Conservation (phyloP, 2,329 filamentous ascomycete genomes). For the Fusarium haematococcum region DNA sequence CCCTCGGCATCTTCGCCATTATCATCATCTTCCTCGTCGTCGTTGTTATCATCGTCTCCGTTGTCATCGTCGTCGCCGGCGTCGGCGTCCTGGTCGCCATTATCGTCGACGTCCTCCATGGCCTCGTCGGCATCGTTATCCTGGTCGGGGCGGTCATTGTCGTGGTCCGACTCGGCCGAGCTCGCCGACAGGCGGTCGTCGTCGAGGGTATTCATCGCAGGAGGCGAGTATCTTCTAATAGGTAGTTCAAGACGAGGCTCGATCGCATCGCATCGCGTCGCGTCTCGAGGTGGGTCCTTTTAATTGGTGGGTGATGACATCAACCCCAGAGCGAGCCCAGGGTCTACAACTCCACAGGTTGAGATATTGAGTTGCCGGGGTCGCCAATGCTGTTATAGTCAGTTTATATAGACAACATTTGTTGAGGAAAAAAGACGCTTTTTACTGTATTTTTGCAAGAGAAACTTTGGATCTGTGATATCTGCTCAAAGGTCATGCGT, state of each 20-base stretch:
- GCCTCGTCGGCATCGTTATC: constrained; percentile 66
- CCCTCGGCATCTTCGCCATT: constrained; percentile 53
- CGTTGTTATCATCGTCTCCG: constrained; percentile 48
- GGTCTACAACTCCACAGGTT: neutral
- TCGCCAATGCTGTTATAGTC: neutral
- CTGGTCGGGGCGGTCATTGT: constrained; percentile 44
- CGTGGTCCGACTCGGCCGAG: constrained; percentile 47
- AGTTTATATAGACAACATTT: neutral
- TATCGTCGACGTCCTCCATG: constrained; percentile 64
- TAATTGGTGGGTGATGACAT: neutral
- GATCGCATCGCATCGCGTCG: neutral
- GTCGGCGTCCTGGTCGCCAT: constrained; percentile 52
- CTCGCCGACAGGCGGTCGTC: constrained; percentile 43
- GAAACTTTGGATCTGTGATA: neutral
- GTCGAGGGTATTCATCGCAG: constrained; percentile 30
- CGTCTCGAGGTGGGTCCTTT: neutral
- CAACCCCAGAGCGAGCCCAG: neutral
- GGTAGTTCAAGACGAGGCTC: neutral
- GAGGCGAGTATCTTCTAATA: neutral
- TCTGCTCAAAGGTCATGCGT: neutral
- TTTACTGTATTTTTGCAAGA: neutral
- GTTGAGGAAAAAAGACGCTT: neutral
- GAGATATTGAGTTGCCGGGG: neutral
- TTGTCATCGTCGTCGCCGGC: constrained; percentile 49
- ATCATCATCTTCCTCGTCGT: constrained; percentile 52